These are phyloP conservation scores for Coemansia sp. DNA, from an alignment of 192 early-diverging fungal genomes.

Conservation along the genomic window DNA sequence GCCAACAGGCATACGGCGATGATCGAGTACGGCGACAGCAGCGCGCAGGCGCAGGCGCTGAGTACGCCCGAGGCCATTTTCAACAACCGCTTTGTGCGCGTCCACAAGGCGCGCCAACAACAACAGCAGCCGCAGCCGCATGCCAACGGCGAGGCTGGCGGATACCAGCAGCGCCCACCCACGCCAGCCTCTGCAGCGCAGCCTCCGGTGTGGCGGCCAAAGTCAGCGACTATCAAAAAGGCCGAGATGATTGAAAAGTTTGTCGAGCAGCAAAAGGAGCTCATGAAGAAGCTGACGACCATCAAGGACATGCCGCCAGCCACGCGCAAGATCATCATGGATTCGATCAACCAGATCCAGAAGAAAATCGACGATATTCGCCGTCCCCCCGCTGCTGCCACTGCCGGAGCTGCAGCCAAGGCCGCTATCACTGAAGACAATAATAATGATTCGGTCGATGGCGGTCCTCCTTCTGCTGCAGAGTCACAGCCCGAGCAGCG, in stretches of 20 bases:
- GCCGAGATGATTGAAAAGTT: conserved; percentile 52
- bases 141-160: background rate
- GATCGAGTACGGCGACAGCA: conserved; percentile 23
- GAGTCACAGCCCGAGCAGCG: background rate
- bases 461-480: background rate
- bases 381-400: conserved; percentile 7
- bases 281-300: conserved; percentile 43
- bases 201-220: conserved; percentile 40
- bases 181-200: background rate
- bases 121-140: conserved; percentile 9
- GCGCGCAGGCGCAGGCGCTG: conserved; percentile 29
- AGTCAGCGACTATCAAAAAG: conserved; percentile 48
- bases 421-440: too few relatives aligned
- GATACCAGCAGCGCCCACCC: background rate
- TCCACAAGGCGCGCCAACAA: conserved; percentile 15
- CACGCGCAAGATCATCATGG: conserved; percentile 56
- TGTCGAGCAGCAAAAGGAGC: conserved; percentile 53
- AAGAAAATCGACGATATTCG: conserved; percentile 36
- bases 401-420: background rate
- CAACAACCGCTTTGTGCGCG: conserved; percentile 52
- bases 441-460: too few relatives aligned
- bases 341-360: conserved; percentile 54
- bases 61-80: conserved; percentile 43
- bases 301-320: conserved; percentile 43
- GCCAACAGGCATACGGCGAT: conserved; percentile 17